Evolutionary conservation across 2,329 filamentous ascomycete genomes (phyloP), one percentile per base, ranked within the genome.

Genomic region (Fusarium pseudocircinatum): DNA sequence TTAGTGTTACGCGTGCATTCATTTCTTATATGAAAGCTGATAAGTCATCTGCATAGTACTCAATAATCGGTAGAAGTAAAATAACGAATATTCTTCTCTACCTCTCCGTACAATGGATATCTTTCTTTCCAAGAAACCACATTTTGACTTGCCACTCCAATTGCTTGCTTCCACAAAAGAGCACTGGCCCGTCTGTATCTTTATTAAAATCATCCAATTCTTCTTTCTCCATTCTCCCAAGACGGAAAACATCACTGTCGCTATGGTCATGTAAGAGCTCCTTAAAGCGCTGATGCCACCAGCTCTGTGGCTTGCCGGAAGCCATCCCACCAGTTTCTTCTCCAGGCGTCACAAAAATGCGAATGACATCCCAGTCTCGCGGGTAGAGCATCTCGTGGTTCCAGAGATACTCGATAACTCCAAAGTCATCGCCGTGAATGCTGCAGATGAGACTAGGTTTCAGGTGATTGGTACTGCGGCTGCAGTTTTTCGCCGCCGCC

Each of bases 141-240:
- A 68, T 62, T 14, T 54, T 68, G 2, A 62, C 54, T 15, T 68
- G 63, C 65, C 65, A 68, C 9, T 68, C 65, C 8, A 68, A 22
- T 9, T 67, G 65, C 6, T 62, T 68, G 7, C 63, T 61, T 0
- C 65, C 63, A 8, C 65, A 68, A 15, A 68, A 68, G 0, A 68
- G 15, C 18, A 68, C 63, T 3, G 36, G 30, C 0, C 37, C 40
- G 6, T 43, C 16, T 3, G 0, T 24, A 7, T n/a, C 1, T 2
- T 4, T 8, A 2, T n/a, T 14, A 2, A 67, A 2, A 4, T 7
- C 9, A 2, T 42, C 40, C 6, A 68, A 6, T 5, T 54, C 54
- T 28, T 30, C 8, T 11, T 16, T 30, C 15, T 54, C 54, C n/a
- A 68, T 62, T 22, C 65, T 53, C 0, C 40, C 28, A 4, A 68